phyloP scores from a whole-genome alignment of 805 yeast species.

The Metschnikowia lunata region DNA sequence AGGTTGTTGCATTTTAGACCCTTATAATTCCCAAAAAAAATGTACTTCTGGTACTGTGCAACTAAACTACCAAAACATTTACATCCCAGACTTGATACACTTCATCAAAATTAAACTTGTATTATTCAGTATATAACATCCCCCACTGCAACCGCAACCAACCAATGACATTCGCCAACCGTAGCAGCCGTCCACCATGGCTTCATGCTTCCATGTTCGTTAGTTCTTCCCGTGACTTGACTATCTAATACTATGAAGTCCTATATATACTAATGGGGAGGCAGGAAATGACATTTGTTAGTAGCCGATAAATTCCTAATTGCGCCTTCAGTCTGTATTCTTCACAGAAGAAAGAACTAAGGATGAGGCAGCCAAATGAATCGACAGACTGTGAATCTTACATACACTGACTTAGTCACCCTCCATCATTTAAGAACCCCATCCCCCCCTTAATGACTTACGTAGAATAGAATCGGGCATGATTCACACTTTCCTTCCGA shows the following conservation, averaged over 20 bases:
- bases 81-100: too few species aligned
- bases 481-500: slow-evolving; percentile 1
- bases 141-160: slow-evolving; percentile 4
- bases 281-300: background rate
- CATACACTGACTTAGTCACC: too few species aligned
- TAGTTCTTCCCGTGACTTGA: slow-evolving; percentile 9
- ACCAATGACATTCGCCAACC: slow-evolving; percentile 7
- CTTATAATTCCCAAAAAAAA: too few species aligned
- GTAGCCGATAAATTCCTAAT: too few species aligned
- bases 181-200: slow-evolving; percentile 6
- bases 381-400: too few species aligned
- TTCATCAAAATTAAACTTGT: background rate
- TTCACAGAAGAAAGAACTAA: too few species aligned
- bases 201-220: slow-evolving; percentile 3
- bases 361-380: too few species aligned
- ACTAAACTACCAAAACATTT: too few species aligned
- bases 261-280: slow-evolving; percentile 6
- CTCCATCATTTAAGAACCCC: background rate
- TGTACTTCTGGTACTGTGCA: too few species aligned
- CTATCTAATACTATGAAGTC: slow-evolving; percentile 11
- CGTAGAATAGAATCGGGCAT: background rate
- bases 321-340: too few species aligned
- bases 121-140: slow-evolving; percentile 7
- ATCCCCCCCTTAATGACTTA: slow-evolving; percentile 2
- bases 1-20: too few species aligned